Percentiles rank a stretch among this genome's conserved stretches.
Evolutionary conservation across 495 filamentous ascomycete species (phyloP).

Genomic region (Xylaria telfairii): DNA sequence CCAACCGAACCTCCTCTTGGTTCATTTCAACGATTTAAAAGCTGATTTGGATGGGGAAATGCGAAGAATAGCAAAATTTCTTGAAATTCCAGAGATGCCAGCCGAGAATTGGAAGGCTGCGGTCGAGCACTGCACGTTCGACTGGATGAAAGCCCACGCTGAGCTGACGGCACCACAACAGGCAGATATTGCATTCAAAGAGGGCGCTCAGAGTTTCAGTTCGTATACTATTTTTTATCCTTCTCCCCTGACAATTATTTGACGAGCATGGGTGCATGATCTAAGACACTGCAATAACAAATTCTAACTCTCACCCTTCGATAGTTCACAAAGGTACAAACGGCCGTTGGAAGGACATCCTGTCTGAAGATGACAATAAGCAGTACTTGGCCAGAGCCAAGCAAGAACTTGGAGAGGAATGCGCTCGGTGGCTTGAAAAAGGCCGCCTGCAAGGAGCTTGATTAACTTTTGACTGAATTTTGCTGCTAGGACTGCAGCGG

Average conservation of each 20-base stretch:
- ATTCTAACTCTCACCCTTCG: not conserved
- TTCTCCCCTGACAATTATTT: not conserved
- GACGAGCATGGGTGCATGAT: not conserved
- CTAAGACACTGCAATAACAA: not conserved
- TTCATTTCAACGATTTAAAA: conserved; percentile 16
- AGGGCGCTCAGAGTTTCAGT: conserved; percentile 14
- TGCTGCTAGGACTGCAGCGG: too few relatives aligned
- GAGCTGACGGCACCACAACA: not conserved
- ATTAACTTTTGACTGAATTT: not conserved
- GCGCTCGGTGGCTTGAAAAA: conserved; percentile 13
- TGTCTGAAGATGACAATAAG: conserved; percentile 15
- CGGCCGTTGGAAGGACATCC: conserved; percentile 2
- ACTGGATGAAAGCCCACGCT: conserved; percentile 17
- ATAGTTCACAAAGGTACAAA: conserved; percentile 18
- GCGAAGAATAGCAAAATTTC: conserved; percentile 12
- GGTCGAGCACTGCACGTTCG: conserved; percentile 11
- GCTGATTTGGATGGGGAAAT: conserved; percentile 13
- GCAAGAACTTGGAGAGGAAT: conserved; percentile 14
- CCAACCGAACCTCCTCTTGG: conserved; percentile 11
- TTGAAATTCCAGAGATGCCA: conserved; percentile 13
- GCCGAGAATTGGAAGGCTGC: conserved; percentile 11
- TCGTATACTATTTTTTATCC: not conserved
- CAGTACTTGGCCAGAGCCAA: conserved; percentile 7
- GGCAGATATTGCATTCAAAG: conserved; percentile 5
- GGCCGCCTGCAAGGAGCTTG: conserved; percentile 1